Percentiles rank a stretch among this genome's conserved stretches.
These are phyloP conservation scores for Decorospora gaudefroyi DNA, from an alignment of 2,329 filamentous ascomycete species.

Conservation along the genomic window DNA sequence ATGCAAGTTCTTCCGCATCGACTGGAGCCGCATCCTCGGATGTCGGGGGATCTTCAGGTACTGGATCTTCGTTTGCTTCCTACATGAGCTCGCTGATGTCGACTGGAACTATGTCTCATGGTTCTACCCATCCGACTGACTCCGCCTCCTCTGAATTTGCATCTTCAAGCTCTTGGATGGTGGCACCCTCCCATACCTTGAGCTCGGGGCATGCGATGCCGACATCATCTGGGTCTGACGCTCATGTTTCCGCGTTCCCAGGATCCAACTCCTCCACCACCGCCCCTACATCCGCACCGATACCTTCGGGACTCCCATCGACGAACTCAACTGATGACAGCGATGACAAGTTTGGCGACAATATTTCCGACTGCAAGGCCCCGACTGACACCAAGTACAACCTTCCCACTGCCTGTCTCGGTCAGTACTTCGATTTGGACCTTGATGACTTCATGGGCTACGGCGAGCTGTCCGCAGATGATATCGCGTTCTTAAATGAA, in stretches of 20 bases:
- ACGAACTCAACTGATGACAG: not conserved
- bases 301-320: not conserved
- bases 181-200: too few species aligned
- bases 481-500: slow-evolving; percentile 1
- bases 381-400: slow-evolving; percentile 1
- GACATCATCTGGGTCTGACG: too few species aligned
- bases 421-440: slow-evolving; percentile 2
- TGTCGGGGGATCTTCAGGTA: not conserved
- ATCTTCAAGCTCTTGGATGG: too few species aligned
- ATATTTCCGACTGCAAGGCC: not conserved
- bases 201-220: too few species aligned
- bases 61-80: too few species aligned
- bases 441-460: slow-evolving; percentile 2
- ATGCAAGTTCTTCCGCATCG: not conserved
- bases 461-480: not conserved
- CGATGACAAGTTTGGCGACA: not conserved
- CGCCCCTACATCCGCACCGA: not conserved
- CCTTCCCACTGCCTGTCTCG: slow-evolving; percentile 1
- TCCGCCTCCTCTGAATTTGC: too few species aligned
- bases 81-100: too few species aligned
- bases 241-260: too few species aligned
- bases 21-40: not conserved
- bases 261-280: not conserved
- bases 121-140: too few species aligned
- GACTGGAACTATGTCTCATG: too few species aligned